Percentiles rank a stretch among this genome's conserved stretches.
phyloP scores from a whole-genome alignment of 2,329 filamentous ascomycete genomes.

The Aspergillus felis region DNA sequence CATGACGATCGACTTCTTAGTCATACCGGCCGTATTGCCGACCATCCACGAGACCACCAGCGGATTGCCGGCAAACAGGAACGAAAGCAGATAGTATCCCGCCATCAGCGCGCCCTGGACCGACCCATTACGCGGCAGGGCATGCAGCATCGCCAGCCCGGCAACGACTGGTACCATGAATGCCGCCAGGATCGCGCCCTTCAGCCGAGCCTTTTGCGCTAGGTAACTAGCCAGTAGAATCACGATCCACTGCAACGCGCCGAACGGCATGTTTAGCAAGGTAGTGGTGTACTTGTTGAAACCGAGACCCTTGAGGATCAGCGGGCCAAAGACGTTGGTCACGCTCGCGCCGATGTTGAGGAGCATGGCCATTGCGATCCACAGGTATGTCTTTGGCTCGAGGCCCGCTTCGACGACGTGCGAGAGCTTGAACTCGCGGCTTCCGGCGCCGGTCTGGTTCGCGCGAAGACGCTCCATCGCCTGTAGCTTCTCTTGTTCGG shows the following conservation, averaged over 20 bases:
- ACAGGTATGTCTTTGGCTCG: conserved; percentile 54
- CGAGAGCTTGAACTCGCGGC: conserved; percentile 43
- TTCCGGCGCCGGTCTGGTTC: conserved; percentile 48
- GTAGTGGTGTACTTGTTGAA: conserved; percentile 57
- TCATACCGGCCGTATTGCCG: conserved; percentile 64
- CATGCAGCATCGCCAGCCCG: conserved; percentile 55
- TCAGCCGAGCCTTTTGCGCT: conserved; percentile 54
- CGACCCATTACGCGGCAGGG: conserved; percentile 42
- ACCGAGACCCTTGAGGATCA: conserved; percentile 59
- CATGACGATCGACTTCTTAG: conserved; percentile 64
- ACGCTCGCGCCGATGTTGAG: conserved; percentile 63
- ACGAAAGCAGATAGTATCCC: conserved; percentile 63
- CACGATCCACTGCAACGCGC: conserved; percentile 56
- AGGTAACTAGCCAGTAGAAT: conserved; percentile 58
- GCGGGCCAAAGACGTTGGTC: conserved; percentile 61
- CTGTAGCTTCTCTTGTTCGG: conserved; percentile 43
- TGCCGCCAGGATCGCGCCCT: conserved; percentile 52
- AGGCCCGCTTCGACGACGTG: conserved; percentile 42
- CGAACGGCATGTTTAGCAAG: conserved; percentile 65
- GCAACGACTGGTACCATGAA: conserved; percentile 59
- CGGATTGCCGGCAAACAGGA: conserved; percentile 63
- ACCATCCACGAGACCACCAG: conserved; percentile 66
- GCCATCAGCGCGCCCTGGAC: conserved; percentile 51
- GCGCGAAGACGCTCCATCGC: conserved; percentile 49
- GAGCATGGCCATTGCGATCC: conserved; percentile 57